phyloP scores from a whole-genome alignment of 2,329 filamentous ascomycete species.

The Rugonectria rugulosa region DNA sequence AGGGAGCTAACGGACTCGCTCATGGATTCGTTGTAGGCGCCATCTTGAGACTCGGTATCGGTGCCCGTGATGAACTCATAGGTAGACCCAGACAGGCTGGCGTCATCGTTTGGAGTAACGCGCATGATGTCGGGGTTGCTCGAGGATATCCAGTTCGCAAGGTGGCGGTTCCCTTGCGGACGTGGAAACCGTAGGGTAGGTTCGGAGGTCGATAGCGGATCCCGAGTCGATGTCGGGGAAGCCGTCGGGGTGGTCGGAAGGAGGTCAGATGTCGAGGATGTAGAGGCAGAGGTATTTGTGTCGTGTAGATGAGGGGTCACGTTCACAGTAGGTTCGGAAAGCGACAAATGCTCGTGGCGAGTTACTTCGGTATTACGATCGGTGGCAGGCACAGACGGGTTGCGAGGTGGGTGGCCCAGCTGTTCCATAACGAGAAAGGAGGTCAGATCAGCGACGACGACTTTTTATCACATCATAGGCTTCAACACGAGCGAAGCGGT shows the following conservation, averaged over 20 bases:
- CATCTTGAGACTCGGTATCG: conserved; percentile 63
- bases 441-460: conserved; percentile 37
- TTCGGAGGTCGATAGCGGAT: conserved; percentile 49
- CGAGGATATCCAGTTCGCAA: conserved; percentile 67
- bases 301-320: conserved; percentile 27
- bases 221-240: conserved; percentile 20
- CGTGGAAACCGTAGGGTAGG: conserved; percentile 64
- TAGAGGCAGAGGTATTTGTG: conserved; percentile 23
- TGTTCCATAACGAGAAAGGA: conserved; percentile 61
- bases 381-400: conserved; percentile 37
- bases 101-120: conserved; percentile 53
- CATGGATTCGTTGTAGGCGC: conserved; percentile 54
- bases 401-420: conserved; percentile 45
- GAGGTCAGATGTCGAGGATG: conserved; percentile 4
- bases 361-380: conserved; percentile 40
- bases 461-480: conserved; percentile 38
- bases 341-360: conserved; percentile 28
- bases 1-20: conserved; percentile 60
- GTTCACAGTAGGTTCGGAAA: conserved; percentile 33
- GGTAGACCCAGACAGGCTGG: conserved; percentile 62
- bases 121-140: conserved; percentile 66
- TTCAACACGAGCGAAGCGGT: conserved; percentile 34
- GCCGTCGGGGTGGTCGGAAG: conserved; percentile 28
- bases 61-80: conserved; percentile 64
- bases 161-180: conserved; percentile 61